Conservation (phyloP, 768 basidiomycete genomes). For the Austroboletus festivus region DNA sequence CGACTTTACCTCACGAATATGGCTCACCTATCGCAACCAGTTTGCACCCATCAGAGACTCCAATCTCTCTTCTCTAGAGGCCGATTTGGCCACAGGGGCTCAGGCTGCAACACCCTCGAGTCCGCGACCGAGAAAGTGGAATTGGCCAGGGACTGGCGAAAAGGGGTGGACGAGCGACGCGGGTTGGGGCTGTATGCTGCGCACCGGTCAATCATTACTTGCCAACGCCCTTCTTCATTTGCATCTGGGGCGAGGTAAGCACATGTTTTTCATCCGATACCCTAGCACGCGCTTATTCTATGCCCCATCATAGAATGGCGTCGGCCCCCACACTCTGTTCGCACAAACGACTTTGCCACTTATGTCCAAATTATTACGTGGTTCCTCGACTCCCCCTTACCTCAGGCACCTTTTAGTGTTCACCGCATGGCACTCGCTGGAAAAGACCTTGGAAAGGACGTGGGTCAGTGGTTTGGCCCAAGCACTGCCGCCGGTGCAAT, state of each 20-base stretch:
- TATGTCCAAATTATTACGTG: conserved; percentile 92
- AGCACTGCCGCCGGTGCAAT: conserved; percentile 97
- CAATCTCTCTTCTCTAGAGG: conserved; percentile 42
- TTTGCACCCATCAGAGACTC: conserved; percentile 78
- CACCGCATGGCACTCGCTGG: conserved; percentile 96
- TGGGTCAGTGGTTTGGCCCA: conserved; percentile 98
- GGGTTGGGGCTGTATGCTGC: conserved; percentile 91
- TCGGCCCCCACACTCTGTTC: conserved; percentile 58
- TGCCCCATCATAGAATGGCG: conserved; percentile 67
- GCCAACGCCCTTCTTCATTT: conserved; percentile 76
- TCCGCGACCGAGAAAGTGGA: conserved; percentile 54
- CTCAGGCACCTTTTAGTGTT: conserved; percentile 87
- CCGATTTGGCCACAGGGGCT: conserved; percentile 28
- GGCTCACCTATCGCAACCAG: conserved; percentile 90
- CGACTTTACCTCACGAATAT: conserved; percentile 85
- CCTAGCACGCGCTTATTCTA: conserved; percentile 9
- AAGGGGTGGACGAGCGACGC: conserved; percentile 83
- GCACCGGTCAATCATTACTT: conserved; percentile 81
- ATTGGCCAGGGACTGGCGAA: conserved; percentile 61
- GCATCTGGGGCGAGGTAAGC: conserved; percentile 70
- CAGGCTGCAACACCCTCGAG: conserved; percentile 38
- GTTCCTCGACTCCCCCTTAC: conserved; percentile 89
- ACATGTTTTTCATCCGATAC: conserved; percentile 3
- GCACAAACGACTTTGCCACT: conserved; percentile 67
- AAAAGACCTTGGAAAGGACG: conserved; percentile 90